Percentiles rank a stretch among this genome's conserved stretches.
Conservation (phyloP, 306 rosid species). For the Crotalaria pallida region DNA sequence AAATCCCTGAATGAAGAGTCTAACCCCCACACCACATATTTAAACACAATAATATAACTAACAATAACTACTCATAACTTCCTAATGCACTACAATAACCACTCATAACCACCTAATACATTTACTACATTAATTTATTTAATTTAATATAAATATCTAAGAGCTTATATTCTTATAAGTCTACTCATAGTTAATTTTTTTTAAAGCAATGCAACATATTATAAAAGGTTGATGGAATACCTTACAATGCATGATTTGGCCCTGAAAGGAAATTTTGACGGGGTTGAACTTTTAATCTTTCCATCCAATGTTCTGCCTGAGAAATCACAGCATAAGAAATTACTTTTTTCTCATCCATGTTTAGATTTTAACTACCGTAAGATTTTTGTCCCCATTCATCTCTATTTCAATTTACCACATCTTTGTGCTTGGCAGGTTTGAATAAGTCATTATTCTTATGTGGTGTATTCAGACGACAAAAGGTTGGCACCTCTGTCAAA, state of each 20-base stretch:
- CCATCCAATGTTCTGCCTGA: constrained; percentile 25
- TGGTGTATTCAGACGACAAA: constrained; percentile 5
- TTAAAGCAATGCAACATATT: constrained; percentile 16
- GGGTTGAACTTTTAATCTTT: constrained; percentile 27
- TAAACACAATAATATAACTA: too few relatives aligned
- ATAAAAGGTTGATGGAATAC: constrained; percentile 18
- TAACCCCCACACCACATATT: too few relatives aligned
- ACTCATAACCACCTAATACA: too few relatives aligned
- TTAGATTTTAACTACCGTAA: neutral
- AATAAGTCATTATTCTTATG: too few relatives aligned
- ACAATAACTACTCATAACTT: too few relatives aligned
- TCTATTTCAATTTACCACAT: neutral
- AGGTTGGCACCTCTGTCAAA: neutral
- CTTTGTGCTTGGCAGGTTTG: constrained; percentile 3
- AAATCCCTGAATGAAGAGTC: too few relatives aligned
- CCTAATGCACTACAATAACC: too few relatives aligned
- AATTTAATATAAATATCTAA: too few relatives aligned
- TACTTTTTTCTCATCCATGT: neutral
- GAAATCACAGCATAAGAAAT: neutral
- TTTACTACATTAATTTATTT: too few relatives aligned
- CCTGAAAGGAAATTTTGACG: constrained; percentile 26
- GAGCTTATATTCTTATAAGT: too few relatives aligned
- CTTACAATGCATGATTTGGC: constrained; percentile 28
- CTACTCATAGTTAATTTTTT: too few relatives aligned
- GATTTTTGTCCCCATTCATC: neutral